Evolutionary conservation across 2,329 filamentous ascomycete genomes (phyloP).

Genomic region (Nemania diffusa): DNA sequence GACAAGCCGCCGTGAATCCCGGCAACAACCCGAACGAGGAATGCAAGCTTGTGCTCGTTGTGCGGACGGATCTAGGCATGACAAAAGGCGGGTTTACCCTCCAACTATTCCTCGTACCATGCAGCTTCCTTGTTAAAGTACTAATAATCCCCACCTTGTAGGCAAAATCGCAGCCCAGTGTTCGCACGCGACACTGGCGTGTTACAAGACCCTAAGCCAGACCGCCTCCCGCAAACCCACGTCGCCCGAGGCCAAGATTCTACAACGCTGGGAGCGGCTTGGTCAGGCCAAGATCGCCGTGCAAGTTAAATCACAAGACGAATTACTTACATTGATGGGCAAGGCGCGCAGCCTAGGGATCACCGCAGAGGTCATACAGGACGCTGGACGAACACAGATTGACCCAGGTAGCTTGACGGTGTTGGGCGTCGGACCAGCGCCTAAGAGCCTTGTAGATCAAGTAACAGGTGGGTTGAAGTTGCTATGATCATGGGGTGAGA

Average conservation of each 20-base stretch:
- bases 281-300: constrained; percentile 96
- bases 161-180: constrained; percentile 98
- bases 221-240: constrained; percentile 62
- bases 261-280: constrained; percentile 84
- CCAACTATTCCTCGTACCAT: background rate
- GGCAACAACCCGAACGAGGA: constrained; percentile 69
- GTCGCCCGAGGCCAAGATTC: constrained; percentile 68
- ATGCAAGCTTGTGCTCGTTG: constrained; percentile 93
- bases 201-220: constrained; percentile 84
- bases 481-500: constrained; percentile 35
- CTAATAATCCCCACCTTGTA: constrained; percentile 51
- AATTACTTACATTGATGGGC: constrained; percentile 77
- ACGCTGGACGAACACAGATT: constrained; percentile 98
- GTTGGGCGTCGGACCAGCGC: constrained; percentile 82
- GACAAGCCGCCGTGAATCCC: constrained; percentile 47
- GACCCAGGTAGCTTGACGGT: constrained; percentile 92
- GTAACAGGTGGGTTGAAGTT: constrained; percentile 59
- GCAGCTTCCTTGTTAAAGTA: background rate
- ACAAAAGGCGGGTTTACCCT: constrained; percentile 77
- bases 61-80: constrained; percentile 95
- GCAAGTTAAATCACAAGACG: constrained; percentile 87
- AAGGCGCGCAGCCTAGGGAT: constrained; percentile 85
- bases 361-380: constrained; percentile 88
- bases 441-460: constrained; percentile 85
- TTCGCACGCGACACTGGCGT: constrained; percentile 94